Base-by-base conservation (phyloP, 306 rosid genomes). In the Cajanus cajan region DNA sequence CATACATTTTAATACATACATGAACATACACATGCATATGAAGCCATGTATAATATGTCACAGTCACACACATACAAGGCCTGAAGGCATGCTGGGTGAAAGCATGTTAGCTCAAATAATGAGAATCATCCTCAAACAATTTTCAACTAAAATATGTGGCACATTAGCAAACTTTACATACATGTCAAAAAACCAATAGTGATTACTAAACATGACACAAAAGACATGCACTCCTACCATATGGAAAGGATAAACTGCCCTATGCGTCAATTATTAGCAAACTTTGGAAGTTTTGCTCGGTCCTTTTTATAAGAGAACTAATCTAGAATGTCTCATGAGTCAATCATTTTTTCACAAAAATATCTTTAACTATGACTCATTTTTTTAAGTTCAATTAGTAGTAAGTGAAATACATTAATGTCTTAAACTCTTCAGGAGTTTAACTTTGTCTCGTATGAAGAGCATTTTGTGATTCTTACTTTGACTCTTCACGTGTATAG, bases 1-100 rank as follows among this genome's bases (percentile, higher is more conserved):
- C 25, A 25, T 15, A 45, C 13, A 44, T 67, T 22, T 40, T 6
- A 22, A 25, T 45, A 15, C 10, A 55, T n/a, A 36, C 25, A 70
- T 68, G 33, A 36, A 31, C 58, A 33, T 52, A 55, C 58, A 24
- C 57, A 13, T 6, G 7, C 2, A 22, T 18, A 65, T 37, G 33
- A 16, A 44, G 7, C 21, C 6, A 15, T 7, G 15, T 24, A 4
- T 44, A 41, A 22, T 44, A 68, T 68, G 24, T 68, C 39, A 24
- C 22, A 45, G n/a, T n/a, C n/a, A n/a, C n/a, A n/a, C 58, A 69
- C 57, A 50, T 18, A 52, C 59, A 52, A 52, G 37, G 16, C 25
- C 34, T 22, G 63, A 57, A 52, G 41, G 48, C 73, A 68, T 11
- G 76, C 47, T 11, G 74, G 81, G 43, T 66, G 67, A 66, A 51